Base-by-base conservation (phyloP, 2,329 filamentous ascomycete genomes). In the Alternaria incomplexa region DNA sequence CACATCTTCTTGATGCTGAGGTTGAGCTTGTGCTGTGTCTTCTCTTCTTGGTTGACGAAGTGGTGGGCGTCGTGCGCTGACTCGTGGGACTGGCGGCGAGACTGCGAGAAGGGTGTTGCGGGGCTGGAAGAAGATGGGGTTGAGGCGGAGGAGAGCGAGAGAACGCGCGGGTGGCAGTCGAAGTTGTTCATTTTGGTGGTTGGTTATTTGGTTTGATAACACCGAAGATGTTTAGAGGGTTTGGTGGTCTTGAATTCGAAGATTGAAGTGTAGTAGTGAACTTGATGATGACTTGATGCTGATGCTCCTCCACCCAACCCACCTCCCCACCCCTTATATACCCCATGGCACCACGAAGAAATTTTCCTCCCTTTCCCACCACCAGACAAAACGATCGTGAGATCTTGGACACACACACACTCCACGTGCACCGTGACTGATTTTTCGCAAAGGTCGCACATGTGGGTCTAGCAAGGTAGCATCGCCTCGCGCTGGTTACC, bases 1-100 rank as follows among this genome's bases (percentile, higher is more conserved):
- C 73, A 77, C 59, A 76, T 67, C 59, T 75, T 71, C 67, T 71
- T 75, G 55, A 75, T 65, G 28, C 69, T 70, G 13, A 60, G 51
- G 57, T 73, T 68, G 20, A 73, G 56, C 15, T 58, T 66, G 56
- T 62, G 68, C 20, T 71, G 65, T 0, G 67, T 66, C 52, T 73
- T 70, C 23, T 56, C 56, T 4, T 69, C 57, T 43, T 72, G 59
- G 11, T 45, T 55, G 36, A 64, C 36, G 20, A 72, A 73, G 58
- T 73, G 69, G 55, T 70, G 70, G 0, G 67, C 66, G n/a, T 70
- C 67, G 44, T 72, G 68, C 10, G 63, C 62, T 10, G 71, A 73
- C 43, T 73, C 70, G 63, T 64, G 62, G 4, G 67, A 71, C 28
- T 23, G 53, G 53, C 70, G 70, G 10, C 65, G 61, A 1, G 71